These are phyloP conservation scores for Tulasnella sp. DNA, from an alignment of 768 basidiomycete species.

Conservation along the genomic window DNA sequence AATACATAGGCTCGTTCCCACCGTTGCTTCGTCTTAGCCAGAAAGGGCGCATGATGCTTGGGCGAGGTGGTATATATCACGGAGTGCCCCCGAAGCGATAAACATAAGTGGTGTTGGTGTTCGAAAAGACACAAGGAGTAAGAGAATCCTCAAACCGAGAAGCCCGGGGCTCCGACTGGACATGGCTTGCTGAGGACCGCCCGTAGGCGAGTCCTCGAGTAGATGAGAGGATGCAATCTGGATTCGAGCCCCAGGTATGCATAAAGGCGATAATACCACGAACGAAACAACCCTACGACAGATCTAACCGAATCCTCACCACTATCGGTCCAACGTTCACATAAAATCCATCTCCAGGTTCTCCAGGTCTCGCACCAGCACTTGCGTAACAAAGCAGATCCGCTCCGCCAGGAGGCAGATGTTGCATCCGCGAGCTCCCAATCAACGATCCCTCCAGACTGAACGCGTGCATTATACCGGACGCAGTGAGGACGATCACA, in stretches of 20 bases:
- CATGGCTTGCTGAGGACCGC: too few relatives aligned
- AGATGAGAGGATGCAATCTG: too few relatives aligned
- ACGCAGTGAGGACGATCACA: slow-evolving; percentile 18
- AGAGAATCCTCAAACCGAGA: too few relatives aligned
- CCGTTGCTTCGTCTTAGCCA: too few relatives aligned
- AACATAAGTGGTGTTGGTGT: background rate
- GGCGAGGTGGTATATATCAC: too few relatives aligned
- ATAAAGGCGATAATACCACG: background rate
- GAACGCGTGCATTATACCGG: slow-evolving; percentile 25
- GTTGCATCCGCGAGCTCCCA: slow-evolving; percentile 18
- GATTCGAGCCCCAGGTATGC: too few relatives aligned
- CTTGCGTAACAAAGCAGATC: slow-evolving; percentile 6
- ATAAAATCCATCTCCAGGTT: background rate
- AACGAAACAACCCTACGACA: background rate
- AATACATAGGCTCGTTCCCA: too few relatives aligned
- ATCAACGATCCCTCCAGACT: slow-evolving; percentile 17
- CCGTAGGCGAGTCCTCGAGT: too few relatives aligned
- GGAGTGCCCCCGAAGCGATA: too few relatives aligned
- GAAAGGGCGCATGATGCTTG: too few relatives aligned
- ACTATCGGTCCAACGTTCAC: slow-evolving; percentile 15
- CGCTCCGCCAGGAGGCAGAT: slow-evolving; percentile 21
- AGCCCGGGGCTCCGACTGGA: too few relatives aligned
- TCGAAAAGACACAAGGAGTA: background rate
- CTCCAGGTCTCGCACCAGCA: background rate
- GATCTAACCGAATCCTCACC: slow-evolving; percentile 2